Conservation (phyloP, 192 early-diverging fungal genomes). For the Allomyces arbusculus region DNA sequence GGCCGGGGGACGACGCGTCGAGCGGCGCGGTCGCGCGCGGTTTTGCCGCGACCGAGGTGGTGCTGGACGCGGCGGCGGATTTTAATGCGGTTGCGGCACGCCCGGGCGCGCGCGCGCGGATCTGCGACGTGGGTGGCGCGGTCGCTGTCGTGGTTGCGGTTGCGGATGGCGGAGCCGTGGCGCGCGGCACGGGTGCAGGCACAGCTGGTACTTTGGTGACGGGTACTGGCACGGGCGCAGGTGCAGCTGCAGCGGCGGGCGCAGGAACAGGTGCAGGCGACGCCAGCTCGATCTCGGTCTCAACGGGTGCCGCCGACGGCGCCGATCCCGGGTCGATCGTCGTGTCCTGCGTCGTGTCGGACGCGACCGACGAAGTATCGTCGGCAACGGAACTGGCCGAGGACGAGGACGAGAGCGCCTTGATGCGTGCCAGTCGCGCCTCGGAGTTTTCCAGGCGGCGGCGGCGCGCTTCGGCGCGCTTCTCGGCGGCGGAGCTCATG, state of each 20-base stretch:
- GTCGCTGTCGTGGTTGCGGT: neutral
- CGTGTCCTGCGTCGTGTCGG: neutral
- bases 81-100: neutral
- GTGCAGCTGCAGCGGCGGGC: neutral
- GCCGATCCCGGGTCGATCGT: neutral
- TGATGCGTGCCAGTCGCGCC: neutral
- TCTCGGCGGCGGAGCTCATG: neutral
- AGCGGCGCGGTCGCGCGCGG: too few relatives aligned
- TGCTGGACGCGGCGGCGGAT: neutral
- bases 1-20: neutral
- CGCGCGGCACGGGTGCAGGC: too few relatives aligned
- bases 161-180: neutral
- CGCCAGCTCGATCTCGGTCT: neutral
- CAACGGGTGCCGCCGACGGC: neutral
- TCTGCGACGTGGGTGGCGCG: neutral
- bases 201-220: too few relatives aligned
- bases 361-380: neutral
- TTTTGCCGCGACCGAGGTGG: neutral
- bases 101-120: too few relatives aligned
- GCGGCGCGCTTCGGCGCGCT: neutral
- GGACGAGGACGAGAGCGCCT: neutral
- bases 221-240: neutral
- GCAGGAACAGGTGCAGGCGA: neutral
- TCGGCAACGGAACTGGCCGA: too few relatives aligned
- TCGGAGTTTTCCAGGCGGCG: neutral